These are phyloP conservation scores for Fraxinus platypoda DNA, from an alignment of 305 asterid genomes.

Conservation along the genomic window DNA sequence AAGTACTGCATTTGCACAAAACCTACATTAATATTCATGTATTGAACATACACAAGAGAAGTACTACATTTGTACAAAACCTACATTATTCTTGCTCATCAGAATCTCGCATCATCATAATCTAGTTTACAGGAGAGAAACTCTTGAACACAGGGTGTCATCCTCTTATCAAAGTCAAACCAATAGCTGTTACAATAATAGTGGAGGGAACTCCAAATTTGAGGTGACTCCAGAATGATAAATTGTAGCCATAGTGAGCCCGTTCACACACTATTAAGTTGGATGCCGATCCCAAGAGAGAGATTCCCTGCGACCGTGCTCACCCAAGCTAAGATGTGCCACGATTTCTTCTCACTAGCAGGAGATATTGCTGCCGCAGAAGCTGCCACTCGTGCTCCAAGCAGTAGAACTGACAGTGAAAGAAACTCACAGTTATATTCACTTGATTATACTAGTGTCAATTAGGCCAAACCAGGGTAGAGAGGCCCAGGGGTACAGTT, in stretches of 20 bases:
- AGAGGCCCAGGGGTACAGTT: not conserved
- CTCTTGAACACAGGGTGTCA: constrained; percentile 4
- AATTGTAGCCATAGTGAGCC: constrained; percentile 58
- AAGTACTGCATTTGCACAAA: too few species aligned
- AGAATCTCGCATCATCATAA: not conserved
- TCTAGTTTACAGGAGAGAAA: not conserved
- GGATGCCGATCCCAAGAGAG: constrained; percentile 89
- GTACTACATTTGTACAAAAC: not conserved
- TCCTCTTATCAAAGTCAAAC: constrained; percentile 58
- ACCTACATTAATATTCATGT: too few species aligned
- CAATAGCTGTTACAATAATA: constrained; percentile 63
- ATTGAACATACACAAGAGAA: too few species aligned
- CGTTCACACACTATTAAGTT: constrained; percentile 92
- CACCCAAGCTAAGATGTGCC: constrained; percentile 91
- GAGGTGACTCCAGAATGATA: constrained; percentile 81
- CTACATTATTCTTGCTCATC: not conserved
- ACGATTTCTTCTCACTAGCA: constrained; percentile 71
- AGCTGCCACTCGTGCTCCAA: constrained; percentile 75
- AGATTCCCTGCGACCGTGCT: constrained; percentile 91
- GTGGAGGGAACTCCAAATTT: constrained; percentile 91
- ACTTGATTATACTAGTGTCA: not conserved
- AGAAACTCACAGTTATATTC: not conserved
- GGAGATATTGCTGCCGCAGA: constrained; percentile 72
- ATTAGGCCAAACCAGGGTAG: not conserved
- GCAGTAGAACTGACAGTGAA: constrained; percentile 48